phyloP scores from a whole-genome alignment of 805 yeast species.

The Brettanomyces bruxellensis region DNA sequence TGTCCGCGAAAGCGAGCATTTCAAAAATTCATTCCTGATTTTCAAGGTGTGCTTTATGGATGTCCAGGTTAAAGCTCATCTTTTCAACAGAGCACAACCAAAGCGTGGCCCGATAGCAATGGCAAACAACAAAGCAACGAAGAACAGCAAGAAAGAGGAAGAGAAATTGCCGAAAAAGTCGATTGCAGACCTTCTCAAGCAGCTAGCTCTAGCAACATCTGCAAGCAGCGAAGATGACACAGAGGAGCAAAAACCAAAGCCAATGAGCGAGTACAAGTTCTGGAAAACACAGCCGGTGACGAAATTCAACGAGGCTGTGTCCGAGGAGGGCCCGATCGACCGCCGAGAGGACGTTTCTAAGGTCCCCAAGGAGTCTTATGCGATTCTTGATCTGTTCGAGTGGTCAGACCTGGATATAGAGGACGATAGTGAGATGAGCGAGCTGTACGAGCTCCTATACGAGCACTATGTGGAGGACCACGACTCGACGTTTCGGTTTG shows the following conservation, averaged over 20 bases:
- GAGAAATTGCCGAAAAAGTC: background rate
- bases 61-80: too few relatives aligned
- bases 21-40: too few relatives aligned
- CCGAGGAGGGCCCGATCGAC: conserved; percentile 78
- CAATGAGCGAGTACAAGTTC: conserved; percentile 86
- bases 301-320: conserved; percentile 56
- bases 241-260: conserved; percentile 50
- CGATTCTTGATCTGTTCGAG: conserved; percentile 71
- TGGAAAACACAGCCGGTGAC: conserved; percentile 98
- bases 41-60: too few relatives aligned
- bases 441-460: conserved; percentile 70
- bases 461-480: conserved; percentile 93
- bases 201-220: conserved; percentile 43
- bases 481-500: conserved; percentile 86
- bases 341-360: conserved; percentile 56
- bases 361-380: conserved; percentile 60
- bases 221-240: conserved; percentile 34
- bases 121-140: background rate
- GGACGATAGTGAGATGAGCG: conserved; percentile 49
- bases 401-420: conserved; percentile 76
- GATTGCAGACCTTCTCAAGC: conserved; percentile 47
- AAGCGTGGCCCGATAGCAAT: background rate
- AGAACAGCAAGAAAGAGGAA: background rate
- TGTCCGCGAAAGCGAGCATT: too few relatives aligned
- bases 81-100: too few relatives aligned